Percentiles rank a stretch among this genome's conserved stretches.
Conservation (phyloP, 2,329 filamentous ascomycete species). For the Triangularia setosa region DNA sequence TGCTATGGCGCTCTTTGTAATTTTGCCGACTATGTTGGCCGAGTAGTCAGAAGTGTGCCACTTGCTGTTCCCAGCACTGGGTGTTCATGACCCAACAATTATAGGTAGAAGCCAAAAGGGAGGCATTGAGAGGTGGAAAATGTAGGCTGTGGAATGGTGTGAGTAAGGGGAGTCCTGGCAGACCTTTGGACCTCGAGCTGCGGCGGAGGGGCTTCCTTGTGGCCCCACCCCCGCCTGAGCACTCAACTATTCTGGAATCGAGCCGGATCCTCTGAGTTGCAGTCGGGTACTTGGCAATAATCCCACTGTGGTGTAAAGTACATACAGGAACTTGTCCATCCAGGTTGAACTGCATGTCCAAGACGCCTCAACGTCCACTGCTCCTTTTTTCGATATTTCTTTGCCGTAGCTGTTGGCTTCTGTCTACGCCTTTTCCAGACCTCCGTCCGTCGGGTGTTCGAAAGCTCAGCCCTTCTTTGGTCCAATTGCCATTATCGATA, state of each 20-base stretch:
- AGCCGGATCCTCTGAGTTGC: constrained; percentile 18
- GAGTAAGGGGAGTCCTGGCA: not conserved
- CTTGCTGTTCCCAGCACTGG: not conserved
- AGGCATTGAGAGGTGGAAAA: not conserved
- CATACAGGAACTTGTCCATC: constrained; percentile 19
- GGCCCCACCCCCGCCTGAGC: constrained; percentile 16
- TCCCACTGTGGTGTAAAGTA: constrained; percentile 5
- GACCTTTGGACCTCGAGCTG: constrained; percentile 2
- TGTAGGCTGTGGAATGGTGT: not conserved
- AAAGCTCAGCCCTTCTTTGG: not conserved
- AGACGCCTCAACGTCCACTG: constrained; percentile 13
- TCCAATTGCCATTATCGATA: not conserved
- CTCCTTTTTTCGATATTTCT: constrained; percentile 12
- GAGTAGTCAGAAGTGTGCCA: not conserved
- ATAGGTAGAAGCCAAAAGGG: not conserved
- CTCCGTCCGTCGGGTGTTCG: not conserved
- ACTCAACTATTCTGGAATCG: constrained; percentile 23
- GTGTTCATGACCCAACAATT: not conserved
- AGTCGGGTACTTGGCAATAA: constrained; percentile 21
- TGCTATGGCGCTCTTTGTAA: not conserved
- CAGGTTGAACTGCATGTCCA: constrained; percentile 13
- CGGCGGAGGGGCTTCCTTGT: not conserved
- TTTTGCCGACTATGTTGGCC: not conserved
- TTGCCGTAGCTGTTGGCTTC: not conserved
- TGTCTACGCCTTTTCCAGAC: not conserved